These are phyloP conservation scores for Closterium sp. DNA, from an alignment of 139 green algal genomes.

Conservation along the genomic window DNA sequence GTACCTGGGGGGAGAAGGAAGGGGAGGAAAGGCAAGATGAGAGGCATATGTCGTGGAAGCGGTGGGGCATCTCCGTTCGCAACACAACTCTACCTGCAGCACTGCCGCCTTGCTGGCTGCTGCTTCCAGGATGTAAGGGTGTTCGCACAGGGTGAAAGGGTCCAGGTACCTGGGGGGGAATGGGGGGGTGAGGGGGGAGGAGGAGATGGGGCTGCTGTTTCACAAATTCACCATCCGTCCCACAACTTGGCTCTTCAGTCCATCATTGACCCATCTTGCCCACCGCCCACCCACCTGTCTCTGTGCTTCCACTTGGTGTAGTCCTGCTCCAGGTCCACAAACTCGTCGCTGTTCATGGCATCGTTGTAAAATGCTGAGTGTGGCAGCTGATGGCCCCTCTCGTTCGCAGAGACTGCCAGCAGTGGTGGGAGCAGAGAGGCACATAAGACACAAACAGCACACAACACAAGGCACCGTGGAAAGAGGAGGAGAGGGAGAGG, in stretches of 20 bases:
- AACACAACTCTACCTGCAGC: slow-evolving; percentile 72
- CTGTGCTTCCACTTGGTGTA: slow-evolving; percentile 63
- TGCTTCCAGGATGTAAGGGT: slow-evolving; percentile 76
- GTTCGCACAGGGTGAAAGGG: slow-evolving; percentile 60
- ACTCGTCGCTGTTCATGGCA: slow-evolving; percentile 71
- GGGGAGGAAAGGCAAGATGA: no score
- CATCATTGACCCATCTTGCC: no score
- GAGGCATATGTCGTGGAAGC: slow-evolving; percentile 43
- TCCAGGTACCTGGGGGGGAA: no score
- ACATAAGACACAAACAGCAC: no score
- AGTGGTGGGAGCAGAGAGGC: no score
- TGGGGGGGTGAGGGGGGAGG: no score
- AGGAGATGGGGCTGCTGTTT: no score
- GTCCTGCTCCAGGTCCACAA: slow-evolving; percentile 71
- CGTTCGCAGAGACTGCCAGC: slow-evolving; percentile 43
- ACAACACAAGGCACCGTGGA: no score
- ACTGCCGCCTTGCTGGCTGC: slow-evolving; percentile 62
- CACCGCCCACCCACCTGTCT: background rate
- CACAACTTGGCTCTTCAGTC: no score
- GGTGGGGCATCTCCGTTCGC: slow-evolving; percentile 45
- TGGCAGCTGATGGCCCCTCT: slow-evolving; percentile 35
- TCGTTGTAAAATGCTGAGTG: slow-evolving; percentile 72
- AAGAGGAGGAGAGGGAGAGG: no score
- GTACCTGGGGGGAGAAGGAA: no score
- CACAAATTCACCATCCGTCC: no score